Evolutionary conservation across 2,329 filamentous ascomycete species (phyloP).

Genomic region (Fusarium udum): DNA sequence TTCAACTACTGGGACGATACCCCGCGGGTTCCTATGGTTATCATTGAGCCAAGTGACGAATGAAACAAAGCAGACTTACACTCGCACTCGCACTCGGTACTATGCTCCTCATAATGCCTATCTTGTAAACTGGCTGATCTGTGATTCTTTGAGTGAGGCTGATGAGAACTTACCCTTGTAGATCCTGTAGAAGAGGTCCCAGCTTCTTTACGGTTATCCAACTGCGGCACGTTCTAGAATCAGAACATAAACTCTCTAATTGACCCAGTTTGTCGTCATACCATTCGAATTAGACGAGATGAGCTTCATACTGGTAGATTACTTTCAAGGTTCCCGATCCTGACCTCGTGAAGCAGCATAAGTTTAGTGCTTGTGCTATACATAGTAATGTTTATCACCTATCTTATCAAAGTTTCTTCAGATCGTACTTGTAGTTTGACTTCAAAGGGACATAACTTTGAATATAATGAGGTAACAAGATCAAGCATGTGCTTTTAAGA

Average conservation of each 20-base stretch:
- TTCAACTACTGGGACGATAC: not conserved
- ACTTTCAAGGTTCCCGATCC: not conserved
- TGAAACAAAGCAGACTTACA: not conserved
- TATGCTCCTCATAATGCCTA: not conserved
- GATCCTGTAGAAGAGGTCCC: not conserved
- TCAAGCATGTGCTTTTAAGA: not conserved
- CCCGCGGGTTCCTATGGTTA: not conserved
- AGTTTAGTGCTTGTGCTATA: not conserved
- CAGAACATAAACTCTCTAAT: slow-evolving; percentile 1
- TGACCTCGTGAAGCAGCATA: not conserved
- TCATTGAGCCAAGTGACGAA: not conserved
- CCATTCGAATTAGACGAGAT: slow-evolving; percentile 3
- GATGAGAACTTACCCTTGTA: not conserved
- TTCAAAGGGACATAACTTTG: not conserved
- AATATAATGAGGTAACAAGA: too few relatives aligned
- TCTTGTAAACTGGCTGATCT: not conserved
- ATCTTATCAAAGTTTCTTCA: not conserved
- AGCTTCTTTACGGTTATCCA: slow-evolving; percentile 11
- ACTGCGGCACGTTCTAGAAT: slow-evolving; percentile 13
- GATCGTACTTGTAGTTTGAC: not conserved
- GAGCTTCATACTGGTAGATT: not conserved
- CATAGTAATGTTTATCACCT: not conserved
- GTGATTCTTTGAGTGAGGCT: not conserved
- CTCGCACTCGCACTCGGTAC: slow-evolving; percentile 2
- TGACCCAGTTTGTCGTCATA: not conserved